These are phyloP conservation scores for Hyaloperonospora arabidopsidis DNA, from an alignment of 352 stramenopile species.

Conservation along the genomic window DNA sequence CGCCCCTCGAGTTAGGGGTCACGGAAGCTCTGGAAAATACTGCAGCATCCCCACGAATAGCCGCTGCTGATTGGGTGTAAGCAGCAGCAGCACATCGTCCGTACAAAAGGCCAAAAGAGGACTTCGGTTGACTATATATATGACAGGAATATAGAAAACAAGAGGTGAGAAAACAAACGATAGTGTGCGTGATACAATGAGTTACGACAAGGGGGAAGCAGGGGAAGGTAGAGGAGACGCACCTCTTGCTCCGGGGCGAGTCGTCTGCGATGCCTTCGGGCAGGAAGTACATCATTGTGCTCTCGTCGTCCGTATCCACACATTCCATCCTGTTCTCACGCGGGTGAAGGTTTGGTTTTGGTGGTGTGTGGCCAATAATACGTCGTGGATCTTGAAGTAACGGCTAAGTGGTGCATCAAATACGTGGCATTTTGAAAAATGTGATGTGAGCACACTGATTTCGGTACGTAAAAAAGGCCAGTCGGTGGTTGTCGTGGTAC, in stretches of 20 bases:
- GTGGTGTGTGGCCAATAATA: no score
- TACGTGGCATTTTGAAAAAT: no score
- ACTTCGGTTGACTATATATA: no score
- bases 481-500: no score
- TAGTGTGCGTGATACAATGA: constrained; percentile 4
- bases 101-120: no score
- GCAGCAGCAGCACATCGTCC: constrained; percentile 12
- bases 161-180: neutral
- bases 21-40: constrained; percentile 5
- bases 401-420: no score
- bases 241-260: constrained; percentile 66
- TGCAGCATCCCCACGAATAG: neutral
- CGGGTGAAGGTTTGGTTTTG: no score
- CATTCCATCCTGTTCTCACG: neutral
- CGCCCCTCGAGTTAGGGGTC: constrained; percentile 10
- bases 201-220: neutral
- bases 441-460: no score
- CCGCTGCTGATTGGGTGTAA: neutral
- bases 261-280: constrained; percentile 80
- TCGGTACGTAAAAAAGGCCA: no score
- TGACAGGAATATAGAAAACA: no score
- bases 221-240: constrained; percentile 6
- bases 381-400: no score
- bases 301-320: constrained; percentile 51
- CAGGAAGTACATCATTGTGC: constrained; percentile 72